Evolutionary conservation across 257 asterid species (phyloP), one percentile per base, ranked within the genome.

Genomic region (Solanum arcanum): DNA sequence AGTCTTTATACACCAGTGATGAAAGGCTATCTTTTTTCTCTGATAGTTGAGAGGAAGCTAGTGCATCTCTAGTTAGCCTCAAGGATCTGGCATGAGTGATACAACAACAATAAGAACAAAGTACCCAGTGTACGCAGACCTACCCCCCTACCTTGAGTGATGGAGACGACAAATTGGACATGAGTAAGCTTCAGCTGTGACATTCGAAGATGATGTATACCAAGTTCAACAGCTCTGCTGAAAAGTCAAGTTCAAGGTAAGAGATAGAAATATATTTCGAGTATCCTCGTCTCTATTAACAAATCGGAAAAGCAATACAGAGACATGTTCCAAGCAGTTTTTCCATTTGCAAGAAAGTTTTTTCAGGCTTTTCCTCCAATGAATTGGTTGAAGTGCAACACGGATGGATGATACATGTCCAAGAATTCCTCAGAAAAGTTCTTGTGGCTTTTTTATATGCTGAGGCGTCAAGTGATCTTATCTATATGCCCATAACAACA

Each of bases 51-150:
- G 25, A 11, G 82, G 49, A 74, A 74, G 52, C 1, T 1, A 74
- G 52, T 74, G 1, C 52, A 74, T 74, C 52, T 21, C 14, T 74
- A 39, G 9, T 39, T 23, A 37, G 52, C 82, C 5, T 74, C 18
- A 11, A 21, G 16, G 18, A 35, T 73, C 49, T 10, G 49, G 49
- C 80, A 73, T 1, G 27, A 73, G 3, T 7, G 0, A 21, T 39
- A 20, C 0, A 0, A 0, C 27, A 0, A 0, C 27, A 59, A 59
- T 0, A 0, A 21, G 66, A 21, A 59, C 66, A 9, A 59, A 0
- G 0, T 21, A 59, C 27, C 27, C 0, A 59, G 5, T 59, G 13
- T 59, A 59, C 0, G 5, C 25, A 59, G 27, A 59, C 66, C 13
- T 59, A 21, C 25, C 66, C 62, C 21, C 9, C 60, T 59, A 59